Evolutionary conservation across 1,284 basidiomycete species (phyloP), one percentile per base, ranked within the genome.

Genomic region (Cryptococcus maquisensis): DNA sequence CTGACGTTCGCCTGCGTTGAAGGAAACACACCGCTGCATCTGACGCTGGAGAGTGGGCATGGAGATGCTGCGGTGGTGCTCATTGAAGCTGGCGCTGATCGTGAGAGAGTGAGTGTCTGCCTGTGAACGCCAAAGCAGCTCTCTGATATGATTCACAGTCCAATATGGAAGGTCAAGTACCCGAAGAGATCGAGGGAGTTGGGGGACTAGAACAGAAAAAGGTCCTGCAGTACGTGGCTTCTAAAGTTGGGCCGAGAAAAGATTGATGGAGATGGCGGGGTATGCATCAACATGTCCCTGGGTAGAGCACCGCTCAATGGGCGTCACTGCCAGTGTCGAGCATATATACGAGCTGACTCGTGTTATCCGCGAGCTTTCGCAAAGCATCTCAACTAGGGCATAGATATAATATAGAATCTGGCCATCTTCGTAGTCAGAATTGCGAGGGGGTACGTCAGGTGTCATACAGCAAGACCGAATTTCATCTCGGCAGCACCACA

Each of bases 11-110:
- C 7, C 10, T 7, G n/a, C 24, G 15, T 18, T 16, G 18, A 38
- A 88, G 92, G 92, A 45, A 94, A 96, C 70, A 95, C 93, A 1
- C 90, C 93, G 1, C 79, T 97, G n/a, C 93, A 97, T 79, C 83
- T 97, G 41, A 92, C 93, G 6, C 86, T 97, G 84, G 93, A 97
- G 70, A 92, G 88, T 54, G 93, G 86, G 8, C 89, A 96, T 68
- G 93, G 89, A 24, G 86, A 90, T 71, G 87, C 85, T 6, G 93
- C 92, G 6, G 88, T 92, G 1, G 77, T 86, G 46, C 80, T 97
- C 48, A 93, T 97, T 56, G 89, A 94, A 71, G 92, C 90, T 42
- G 93, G 93, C 16, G 92, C 92, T 7, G 93, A 96, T 79, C 84
- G 93, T 35, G 82, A 82, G 60, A 81, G 90, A 66, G 90, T 93